Base-by-base conservation (phyloP, 441 rosid species). In the Geranium incanum region DNA sequence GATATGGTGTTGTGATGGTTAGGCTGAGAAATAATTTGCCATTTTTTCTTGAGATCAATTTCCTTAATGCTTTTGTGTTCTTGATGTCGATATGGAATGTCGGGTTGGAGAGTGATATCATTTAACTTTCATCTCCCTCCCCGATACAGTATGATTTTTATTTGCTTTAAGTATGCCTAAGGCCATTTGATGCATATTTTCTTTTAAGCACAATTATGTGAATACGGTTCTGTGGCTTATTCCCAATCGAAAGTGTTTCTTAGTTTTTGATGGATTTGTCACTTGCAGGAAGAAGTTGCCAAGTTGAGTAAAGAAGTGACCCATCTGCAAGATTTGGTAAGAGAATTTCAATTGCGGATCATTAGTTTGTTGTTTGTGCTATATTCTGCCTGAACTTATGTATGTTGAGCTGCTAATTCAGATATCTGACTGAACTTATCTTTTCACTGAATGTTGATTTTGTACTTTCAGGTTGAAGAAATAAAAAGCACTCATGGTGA, bases 231-330 rank as follows among this genome's bases (percentile, higher is more conserved):
- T 55, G 62, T 15, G 16, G 15, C 60, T 4, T 52, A 15, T 12
- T 3, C 4, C 38, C 38, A 1, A 13, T 23, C 16, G 38, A 23
- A 63, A 28, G 9, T 28, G 38, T 28, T 63, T 64, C 16, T 28
- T 13, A 21, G 1, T 12, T 6, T 64, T 36, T 66, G 69, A 9
- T 66, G 69, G 50, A 64, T 71, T 52, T n/a, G 75, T 69, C 52
- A 70, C 60, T 67, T 74, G 84, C 92, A 93, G 98, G 84, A 77
- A 67, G 90, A 93, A 82, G 75, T 91, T 77, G 79, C 87, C 73
- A 81, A 87, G 80, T 81, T 93, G 74, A 81, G 39, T 70, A 85
- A 87, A 69, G 88, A 93, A 80, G 80, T 83, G 72, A 59, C 4
- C 28, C 81, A 82, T 78, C 77, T 93, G 81, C 88, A 84, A 76